phyloP scores from a whole-genome alignment of 164 flowering plant genomes.

The Hamamelis virginiana region DNA sequence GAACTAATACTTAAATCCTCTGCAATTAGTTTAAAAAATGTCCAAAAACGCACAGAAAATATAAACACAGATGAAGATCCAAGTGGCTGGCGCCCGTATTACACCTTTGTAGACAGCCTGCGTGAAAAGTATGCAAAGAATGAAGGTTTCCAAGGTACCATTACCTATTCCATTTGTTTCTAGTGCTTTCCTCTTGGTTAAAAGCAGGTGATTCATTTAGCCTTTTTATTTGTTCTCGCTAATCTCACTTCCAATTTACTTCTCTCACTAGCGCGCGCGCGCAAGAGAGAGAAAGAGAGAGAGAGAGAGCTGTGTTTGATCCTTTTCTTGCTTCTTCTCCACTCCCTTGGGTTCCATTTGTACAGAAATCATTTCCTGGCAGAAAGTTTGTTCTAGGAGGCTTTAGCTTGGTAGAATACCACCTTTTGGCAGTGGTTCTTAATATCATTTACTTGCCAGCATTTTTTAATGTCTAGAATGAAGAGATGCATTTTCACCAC shows the following conservation, averaged over 20 bases:
- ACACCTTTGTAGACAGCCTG: slow-evolving; percentile 60
- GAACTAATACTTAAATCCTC: slow-evolving; percentile 14
- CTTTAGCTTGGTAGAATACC: background rate
- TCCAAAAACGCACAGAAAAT: slow-evolving; percentile 65
- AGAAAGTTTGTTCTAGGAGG: background rate
- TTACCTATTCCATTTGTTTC: background rate
- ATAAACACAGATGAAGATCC: slow-evolving; percentile 92
- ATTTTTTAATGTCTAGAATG: too few relatives aligned
- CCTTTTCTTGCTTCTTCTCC: background rate
- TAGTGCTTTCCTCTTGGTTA: background rate
- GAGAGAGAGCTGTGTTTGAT: too few relatives aligned
- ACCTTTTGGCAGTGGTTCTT: background rate
- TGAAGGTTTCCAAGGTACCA: slow-evolving; percentile 70
- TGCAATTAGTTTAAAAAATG: slow-evolving; percentile 64
- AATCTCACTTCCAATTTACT: too few relatives aligned
- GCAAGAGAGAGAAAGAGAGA: too few relatives aligned
- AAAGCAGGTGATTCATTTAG: background rate
- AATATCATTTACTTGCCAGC: too few relatives aligned
- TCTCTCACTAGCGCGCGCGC: too few relatives aligned
- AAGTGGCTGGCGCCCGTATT: slow-evolving; percentile 97
- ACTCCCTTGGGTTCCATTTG: background rate
- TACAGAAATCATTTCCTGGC: background rate
- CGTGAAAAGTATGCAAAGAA: slow-evolving; percentile 79
- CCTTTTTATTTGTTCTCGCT: too few relatives aligned
- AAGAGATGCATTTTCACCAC: too few relatives aligned